Percentiles rank a stretch among this genome's conserved stretches.
phyloP scores from a whole-genome alignment of 1,284 basidiomycete genomes.

The Blastosporella zonata region DNA sequence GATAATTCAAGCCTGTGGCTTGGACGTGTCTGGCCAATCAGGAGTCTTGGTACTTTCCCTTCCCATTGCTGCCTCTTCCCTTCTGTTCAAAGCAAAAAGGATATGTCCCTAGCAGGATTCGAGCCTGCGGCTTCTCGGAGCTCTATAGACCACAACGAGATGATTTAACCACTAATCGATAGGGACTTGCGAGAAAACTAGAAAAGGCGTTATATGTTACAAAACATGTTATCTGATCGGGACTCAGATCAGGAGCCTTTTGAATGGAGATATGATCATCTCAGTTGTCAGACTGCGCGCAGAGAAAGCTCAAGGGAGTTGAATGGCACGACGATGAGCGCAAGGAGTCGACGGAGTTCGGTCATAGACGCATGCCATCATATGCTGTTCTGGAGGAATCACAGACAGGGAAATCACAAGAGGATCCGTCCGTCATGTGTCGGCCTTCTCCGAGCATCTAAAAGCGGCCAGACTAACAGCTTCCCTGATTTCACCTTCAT shows the following conservation, averaged over 20 bases:
- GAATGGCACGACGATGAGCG: too few relatives aligned
- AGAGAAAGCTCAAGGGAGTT: too few relatives aligned
- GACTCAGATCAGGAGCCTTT: too few relatives aligned
- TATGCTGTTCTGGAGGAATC: not conserved
- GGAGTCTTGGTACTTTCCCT: too few relatives aligned
- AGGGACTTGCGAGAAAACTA: conserved; percentile 20
- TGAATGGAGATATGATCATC: too few relatives aligned
- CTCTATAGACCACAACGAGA: conserved; percentile 25
- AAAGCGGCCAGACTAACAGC: conserved; percentile 6
- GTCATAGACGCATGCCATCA: not conserved
- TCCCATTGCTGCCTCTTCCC: too few relatives aligned
- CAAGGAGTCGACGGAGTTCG: not conserved
- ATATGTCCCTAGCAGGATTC: conserved; percentile 28
- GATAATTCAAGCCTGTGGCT: too few relatives aligned
- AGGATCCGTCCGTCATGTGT: conserved; percentile 19
- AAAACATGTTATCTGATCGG: too few relatives aligned
- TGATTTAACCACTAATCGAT: conserved; percentile 32
- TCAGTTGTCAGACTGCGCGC: too few relatives aligned
- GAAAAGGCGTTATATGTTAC: too few relatives aligned
- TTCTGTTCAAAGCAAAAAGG: conserved; percentile 3
- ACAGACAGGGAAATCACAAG: not conserved
- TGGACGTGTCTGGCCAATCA: too few relatives aligned
- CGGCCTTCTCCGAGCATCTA: conserved; percentile 19
- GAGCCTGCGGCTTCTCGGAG: conserved; percentile 30
- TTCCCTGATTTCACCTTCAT: not conserved